Evolutionary conservation across 768 basidiomycete species (phyloP).

Genomic region (Kwoniella dendrophila): DNA sequence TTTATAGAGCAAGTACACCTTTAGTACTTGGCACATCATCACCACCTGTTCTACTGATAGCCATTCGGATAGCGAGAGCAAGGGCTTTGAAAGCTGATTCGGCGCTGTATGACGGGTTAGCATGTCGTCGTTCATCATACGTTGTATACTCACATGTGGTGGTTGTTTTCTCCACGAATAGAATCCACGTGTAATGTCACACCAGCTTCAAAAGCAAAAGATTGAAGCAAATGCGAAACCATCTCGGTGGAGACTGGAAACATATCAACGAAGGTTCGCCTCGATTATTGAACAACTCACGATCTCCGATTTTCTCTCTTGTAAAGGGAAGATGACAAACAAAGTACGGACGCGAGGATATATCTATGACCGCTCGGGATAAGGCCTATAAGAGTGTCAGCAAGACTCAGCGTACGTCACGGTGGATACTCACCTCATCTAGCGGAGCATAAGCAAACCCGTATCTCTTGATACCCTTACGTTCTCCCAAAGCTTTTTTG

Average conservation of each 20-base stretch:
- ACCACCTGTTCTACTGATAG: constrained; percentile 85
- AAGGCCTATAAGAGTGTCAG: constrained; percentile 67
- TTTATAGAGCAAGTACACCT: constrained; percentile 69
- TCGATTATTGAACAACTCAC: constrained; percentile 73
- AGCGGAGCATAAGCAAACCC: constrained; percentile 95
- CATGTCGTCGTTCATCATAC: background rate
- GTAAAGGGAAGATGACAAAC: constrained; percentile 72
- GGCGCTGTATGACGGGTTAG: constrained; percentile 62
- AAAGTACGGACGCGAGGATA: constrained; percentile 95
- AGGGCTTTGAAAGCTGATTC: constrained; percentile 98
- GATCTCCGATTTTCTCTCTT: constrained; percentile 62
- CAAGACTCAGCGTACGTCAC: background rate
- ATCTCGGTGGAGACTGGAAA: constrained; percentile 72
- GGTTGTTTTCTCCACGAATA: constrained; percentile 92
- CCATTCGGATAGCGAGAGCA: constrained; percentile 90
- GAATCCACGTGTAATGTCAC: constrained; percentile 93
- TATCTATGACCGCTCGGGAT: constrained; percentile 94
- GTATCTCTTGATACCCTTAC: constrained; percentile 89
- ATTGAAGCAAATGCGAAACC: constrained; percentile 96
- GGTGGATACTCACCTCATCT: constrained; percentile 71
- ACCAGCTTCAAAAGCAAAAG: constrained; percentile 94
- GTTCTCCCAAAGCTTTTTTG: constrained; percentile 91
- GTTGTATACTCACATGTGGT: constrained; percentile 75
- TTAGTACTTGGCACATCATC: constrained; percentile 95
- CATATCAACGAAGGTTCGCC: constrained; percentile 72